Base-by-base conservation (phyloP, 371 early-diverging fungal species). In the Caulochytrium protostelioides region DNA sequence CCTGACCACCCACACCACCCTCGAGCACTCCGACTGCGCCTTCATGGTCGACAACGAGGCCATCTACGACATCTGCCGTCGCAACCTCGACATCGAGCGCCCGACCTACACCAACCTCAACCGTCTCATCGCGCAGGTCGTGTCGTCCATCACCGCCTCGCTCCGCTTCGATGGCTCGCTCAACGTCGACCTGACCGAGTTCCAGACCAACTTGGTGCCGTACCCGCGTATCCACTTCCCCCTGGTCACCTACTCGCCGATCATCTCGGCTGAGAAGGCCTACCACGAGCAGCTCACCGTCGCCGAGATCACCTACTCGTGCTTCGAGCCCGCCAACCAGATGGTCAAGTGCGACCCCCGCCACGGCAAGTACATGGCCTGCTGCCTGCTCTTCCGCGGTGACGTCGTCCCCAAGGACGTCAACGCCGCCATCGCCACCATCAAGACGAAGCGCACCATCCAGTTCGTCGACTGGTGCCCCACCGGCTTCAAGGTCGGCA, bases 11-110 rank as follows among this genome's bases (percentile, higher is more conserved):
- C 97, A 90, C 69, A 86, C 90, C 59, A 92, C 97, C 32, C 65
- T 97, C 15, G 97, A 95, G 64, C 89, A 97, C 73, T 80, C 87
- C 30, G 91, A 97, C 69, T 91, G 92, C 63, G 79, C 97, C 37
- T 98, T 98, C 71, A 82, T 95, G 82, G 92, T 97, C 32, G 98
- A 97, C 63, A 97, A 97, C 69, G 92, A 95, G 67, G 92, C 92
- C 57, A 74, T 87, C 66, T 98, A 98, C 59, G 94, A 95, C 53
- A 97, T 99, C 55, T 97, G 97, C 74, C 76, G 83, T 50, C 80
- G 83, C 52, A 97, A 92, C 71, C 68, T 99, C 39, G 97, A 90
- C 61, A 90, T 97, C 57, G 80, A 80, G 50, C 78, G 91, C 33
- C 99, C 99, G 42, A 80, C 83, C 32, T 97, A 94, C 72, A 70